Percentiles rank a stretch among this genome's conserved stretches.
These are phyloP conservation scores for Ascoidea asiatica DNA, from an alignment of 805 yeast species.

Conservation along the genomic window DNA sequence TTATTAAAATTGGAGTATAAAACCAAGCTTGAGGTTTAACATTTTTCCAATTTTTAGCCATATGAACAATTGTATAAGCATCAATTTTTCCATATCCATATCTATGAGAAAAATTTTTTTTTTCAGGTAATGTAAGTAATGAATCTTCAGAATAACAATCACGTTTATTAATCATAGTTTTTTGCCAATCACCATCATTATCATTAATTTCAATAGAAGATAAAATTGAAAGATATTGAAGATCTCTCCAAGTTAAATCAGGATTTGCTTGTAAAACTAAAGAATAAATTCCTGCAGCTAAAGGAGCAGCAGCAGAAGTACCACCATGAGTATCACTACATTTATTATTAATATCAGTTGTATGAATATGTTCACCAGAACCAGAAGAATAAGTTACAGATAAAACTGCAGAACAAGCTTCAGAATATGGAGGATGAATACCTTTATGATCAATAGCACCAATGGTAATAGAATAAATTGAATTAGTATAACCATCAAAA, in stretches of 20 bases:
- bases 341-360: constrained; percentile 60
- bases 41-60: constrained; percentile 63
- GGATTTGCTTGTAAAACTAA: constrained; percentile 76
- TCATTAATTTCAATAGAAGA: constrained; percentile 59
- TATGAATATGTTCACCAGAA: constrained; percentile 75
- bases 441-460: constrained; percentile 88
- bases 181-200: constrained; percentile 61
- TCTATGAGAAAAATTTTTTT: constrained; percentile 63
- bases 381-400: constrained; percentile 91
- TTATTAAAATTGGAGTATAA: constrained; percentile 30
- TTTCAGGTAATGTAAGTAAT: constrained; percentile 14
- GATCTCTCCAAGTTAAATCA: constrained; percentile 86
- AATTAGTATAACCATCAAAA: constrained; percentile 93
- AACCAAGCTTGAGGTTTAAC: constrained; percentile 91
- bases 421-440: constrained; percentile 78
- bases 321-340: constrained; percentile 84
- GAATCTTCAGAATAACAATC: neutral
- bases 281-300: constrained; percentile 93
- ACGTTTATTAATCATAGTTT: constrained; percentile 31
- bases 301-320: constrained; percentile 97
- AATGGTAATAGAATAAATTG: constrained; percentile 88
- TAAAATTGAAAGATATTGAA: constrained; percentile 70
- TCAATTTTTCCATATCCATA: constrained; percentile 92
- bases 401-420: constrained; percentile 88
- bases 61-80: constrained; percentile 57